A percentile compares a stretch with the other conserved stretches of the same genome.
These are phyloP conservation scores for Boletus subluridellus DNA, from an alignment of 1,284 basidiomycete species.

Conservation along the genomic window DNA sequence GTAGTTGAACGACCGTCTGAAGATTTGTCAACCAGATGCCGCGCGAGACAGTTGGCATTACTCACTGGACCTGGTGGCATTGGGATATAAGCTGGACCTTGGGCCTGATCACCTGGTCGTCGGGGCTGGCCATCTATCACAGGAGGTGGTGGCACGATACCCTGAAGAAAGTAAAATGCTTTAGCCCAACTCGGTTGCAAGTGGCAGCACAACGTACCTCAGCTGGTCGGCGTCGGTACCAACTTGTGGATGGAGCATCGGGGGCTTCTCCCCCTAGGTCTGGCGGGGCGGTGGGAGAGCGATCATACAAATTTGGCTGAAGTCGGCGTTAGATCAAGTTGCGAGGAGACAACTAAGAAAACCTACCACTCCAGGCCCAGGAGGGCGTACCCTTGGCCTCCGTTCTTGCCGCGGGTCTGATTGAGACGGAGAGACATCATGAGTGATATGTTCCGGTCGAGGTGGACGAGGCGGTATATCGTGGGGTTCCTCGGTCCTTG, in stretches of 20 bases:
- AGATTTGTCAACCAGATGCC: constrained; percentile 1
- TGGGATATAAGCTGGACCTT: constrained; percentile 32
- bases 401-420: constrained; percentile 16
- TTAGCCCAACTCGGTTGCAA: not conserved
- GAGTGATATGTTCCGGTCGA: not conserved
- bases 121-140: constrained; percentile 13
- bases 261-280: constrained; percentile 16
- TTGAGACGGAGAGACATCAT: constrained; percentile 14
- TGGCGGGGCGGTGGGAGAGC: constrained; percentile 28
- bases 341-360: not conserved
- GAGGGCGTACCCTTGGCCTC: constrained; percentile 24
- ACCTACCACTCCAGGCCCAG: constrained; percentile 23
- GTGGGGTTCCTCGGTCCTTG: not conserved
- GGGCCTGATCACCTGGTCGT: constrained; percentile 16
- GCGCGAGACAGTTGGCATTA: constrained; percentile 1
- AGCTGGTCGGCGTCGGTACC: constrained; percentile 22
- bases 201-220: constrained; percentile 14
- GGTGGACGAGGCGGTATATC: constrained; percentile 16
- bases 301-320: constrained; percentile 28
- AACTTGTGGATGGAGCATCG: constrained; percentile 17
- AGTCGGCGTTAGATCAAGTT: constrained; percentile 1
- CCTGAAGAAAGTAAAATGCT: constrained; percentile 15
- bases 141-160: constrained; percentile 29
- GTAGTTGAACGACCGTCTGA: constrained; percentile 57
- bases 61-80: constrained; percentile 33